Evolutionary conservation across 805 yeast genomes (phyloP).

Genomic region (Monosporozyma solicola): DNA sequence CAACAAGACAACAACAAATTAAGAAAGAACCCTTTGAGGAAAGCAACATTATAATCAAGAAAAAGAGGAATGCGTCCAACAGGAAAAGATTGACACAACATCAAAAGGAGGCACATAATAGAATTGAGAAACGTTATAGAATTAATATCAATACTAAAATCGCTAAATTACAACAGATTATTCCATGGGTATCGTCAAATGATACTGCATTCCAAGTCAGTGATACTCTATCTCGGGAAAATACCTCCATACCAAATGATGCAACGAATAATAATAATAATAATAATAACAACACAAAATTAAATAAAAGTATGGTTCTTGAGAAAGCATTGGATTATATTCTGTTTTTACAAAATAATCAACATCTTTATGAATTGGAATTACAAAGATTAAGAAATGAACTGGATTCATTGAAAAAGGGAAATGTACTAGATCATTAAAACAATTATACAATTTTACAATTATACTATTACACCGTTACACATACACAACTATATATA

Average conservation of each 20-base stretch:
- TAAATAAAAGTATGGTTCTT: constrained; percentile 59
- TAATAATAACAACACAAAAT: constrained; percentile 27
- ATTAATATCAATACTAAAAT: constrained; percentile 66
- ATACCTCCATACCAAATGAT: too few species aligned
- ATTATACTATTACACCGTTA: too few species aligned
- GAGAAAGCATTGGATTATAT: constrained; percentile 63
- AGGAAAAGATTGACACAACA: constrained; percentile 45
- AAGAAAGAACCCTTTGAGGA: neutral
- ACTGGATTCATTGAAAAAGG: constrained; percentile 17
- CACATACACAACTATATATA: too few species aligned
- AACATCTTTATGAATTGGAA: constrained; percentile 29
- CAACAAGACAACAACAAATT: neutral
- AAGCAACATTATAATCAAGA: neutral
- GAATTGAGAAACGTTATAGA: constrained; percentile 62
- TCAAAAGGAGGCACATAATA: constrained; percentile 65
- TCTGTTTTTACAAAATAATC: constrained; percentile 42
- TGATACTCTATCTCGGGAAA: constrained; percentile 8
- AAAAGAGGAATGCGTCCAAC: constrained; percentile 9
- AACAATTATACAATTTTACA: too few species aligned
- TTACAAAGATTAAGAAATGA: constrained; percentile 29
- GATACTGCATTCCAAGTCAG: constrained; percentile 49
- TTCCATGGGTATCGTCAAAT: constrained; percentile 59
- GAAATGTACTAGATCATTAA: neutral
- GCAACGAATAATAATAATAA: neutral
- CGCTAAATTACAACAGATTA: constrained; percentile 54